Evolutionary conservation across 345 rosid species (phyloP), one percentile per base, ranked within the genome.

Genomic region (Boechera retrofracta): DNA sequence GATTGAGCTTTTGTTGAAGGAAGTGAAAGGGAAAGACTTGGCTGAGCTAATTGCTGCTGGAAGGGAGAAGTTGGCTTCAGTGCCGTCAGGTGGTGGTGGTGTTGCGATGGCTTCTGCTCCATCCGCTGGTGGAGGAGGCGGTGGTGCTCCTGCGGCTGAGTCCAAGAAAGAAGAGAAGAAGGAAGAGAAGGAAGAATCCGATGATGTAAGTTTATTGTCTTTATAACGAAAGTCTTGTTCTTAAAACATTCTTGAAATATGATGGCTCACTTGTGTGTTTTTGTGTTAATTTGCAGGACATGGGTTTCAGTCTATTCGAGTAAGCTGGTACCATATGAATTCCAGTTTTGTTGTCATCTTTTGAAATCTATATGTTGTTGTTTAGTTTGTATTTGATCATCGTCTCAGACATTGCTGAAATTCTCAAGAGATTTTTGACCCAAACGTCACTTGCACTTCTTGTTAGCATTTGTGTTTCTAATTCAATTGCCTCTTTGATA

Each of bases 1-100:
- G 72, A 82, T 93, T 73, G 86, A 86, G 60, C 80, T 91, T 45
- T 81, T 93, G 11, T 62, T 91, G 57, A 84, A 87, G 1, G 84
- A 86, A 82, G 88, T 91, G 3, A 79, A 78, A 57, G 98, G 95
- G 0, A 88, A 86, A 71, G 98, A 93, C 57, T 66, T 88, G 55
- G 81, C 97, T 0, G 98, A 93, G 77, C 70, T 93, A 26, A 81
- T 93, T 85, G 98, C 93, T 2, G 68, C 89, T 0, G 98, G 98
- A 18, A 79, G 91, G 83, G 95, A 91, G 83, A 93, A 91, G 83
- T 57, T 91, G 69, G 91, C 97, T 60, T 86, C 92, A 0, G 93
- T 91, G 0, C 97, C 97, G 7, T 71, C 79, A 0, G 93, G 90
- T 67, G 92, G 75, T 16, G 89, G 54, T 6, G 88, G 78, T 55